These are phyloP conservation scores for Penicillium herquei DNA, from an alignment of 495 filamentous ascomycete genomes.

Conservation along the genomic window DNA sequence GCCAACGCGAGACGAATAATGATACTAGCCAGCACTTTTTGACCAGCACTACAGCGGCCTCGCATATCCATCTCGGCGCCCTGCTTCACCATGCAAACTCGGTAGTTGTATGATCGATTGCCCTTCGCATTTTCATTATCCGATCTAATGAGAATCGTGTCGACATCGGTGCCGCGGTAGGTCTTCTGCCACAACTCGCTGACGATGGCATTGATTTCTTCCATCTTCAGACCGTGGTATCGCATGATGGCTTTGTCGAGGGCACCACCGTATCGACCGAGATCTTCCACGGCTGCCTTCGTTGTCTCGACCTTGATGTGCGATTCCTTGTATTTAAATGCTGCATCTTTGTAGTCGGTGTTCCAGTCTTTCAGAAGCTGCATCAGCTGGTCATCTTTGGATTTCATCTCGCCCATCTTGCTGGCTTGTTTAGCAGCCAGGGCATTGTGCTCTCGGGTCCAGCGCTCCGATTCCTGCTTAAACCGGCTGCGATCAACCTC, in stretches of 20 bases:
- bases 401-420: conserved; percentile 69
- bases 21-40: conserved; percentile 94
- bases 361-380: conserved; percentile 74
- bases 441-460: conserved; percentile 58
- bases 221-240: conserved; percentile 95
- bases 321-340: conserved; percentile 77
- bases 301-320: conserved; percentile 92
- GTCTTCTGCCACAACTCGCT: conserved; percentile 95
- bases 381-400: conserved; percentile 75
- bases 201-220: conserved; percentile 93
- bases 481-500: conserved; percentile 77
- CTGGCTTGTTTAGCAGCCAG: conserved; percentile 59
- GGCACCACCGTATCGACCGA: conserved; percentile 74
- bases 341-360: conserved; percentile 81
- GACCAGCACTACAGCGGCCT: conserved; percentile 91
- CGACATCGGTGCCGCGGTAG: conserved; percentile 96
- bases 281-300: conserved; percentile 86
- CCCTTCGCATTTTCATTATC: conserved; percentile 74
- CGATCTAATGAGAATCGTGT: conserved; percentile 91
- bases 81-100: conserved; percentile 97
- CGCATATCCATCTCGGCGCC: conserved; percentile 99
- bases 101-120: conserved; percentile 92
- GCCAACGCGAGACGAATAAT: conserved; percentile 96
- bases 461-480: conserved; percentile 62
- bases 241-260: conserved; percentile 96